Base-by-base conservation (phyloP, 2,329 filamentous ascomycete genomes). In the Aspergillus sp. region DNA sequence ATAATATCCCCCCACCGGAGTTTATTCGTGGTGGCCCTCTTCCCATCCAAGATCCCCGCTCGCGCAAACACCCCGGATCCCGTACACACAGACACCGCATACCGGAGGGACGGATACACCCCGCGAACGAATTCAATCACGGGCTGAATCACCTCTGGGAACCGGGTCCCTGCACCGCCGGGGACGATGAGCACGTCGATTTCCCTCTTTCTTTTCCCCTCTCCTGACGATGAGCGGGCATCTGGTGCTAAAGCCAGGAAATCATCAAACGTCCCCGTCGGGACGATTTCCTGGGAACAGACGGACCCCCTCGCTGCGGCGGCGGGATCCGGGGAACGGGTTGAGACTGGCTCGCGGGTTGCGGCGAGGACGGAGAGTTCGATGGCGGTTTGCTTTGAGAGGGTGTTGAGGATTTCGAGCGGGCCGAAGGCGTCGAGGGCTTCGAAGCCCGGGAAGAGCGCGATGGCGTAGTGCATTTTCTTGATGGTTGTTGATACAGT, bases 181-280 rank as follows among this genome's bases (percentile, higher is more conserved):
- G 88, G 88, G 7, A 90, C 72, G n/a, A 91, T 70, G 19, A 90
- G 76, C 4, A 89, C 82, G 45, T 89, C 85, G 4, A 88, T 71
- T 4, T 21, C 21, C 21, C 3, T 21, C 21, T 21, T 19, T 3
- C 19, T 19, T 3, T 3, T 1, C 3, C 19, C 3, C 19, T 19
- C 19, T 19, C 19, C 3, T n/a, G n/a, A n/a, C 19, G 19, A 21
- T 21, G 19, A 21, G 19, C 19, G 19, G 19, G 19, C 19, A 12
- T 77, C 76, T 1, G 81, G 81, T 2, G 79, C 76, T 4, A 77
- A 71, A 44, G 73, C 76, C 64, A 86, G 86, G 0, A 85, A 88
- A 66, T 82, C 35, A n/a, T n/a, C 6, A 3, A 37, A 37, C 15
- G 35, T 15, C 6, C 35, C 79, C 6, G 82, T 83, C 3, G 81